Evolutionary conservation across 202 grass and related monocot species (phyloP).

Genomic region (Setaria italica): DNA sequence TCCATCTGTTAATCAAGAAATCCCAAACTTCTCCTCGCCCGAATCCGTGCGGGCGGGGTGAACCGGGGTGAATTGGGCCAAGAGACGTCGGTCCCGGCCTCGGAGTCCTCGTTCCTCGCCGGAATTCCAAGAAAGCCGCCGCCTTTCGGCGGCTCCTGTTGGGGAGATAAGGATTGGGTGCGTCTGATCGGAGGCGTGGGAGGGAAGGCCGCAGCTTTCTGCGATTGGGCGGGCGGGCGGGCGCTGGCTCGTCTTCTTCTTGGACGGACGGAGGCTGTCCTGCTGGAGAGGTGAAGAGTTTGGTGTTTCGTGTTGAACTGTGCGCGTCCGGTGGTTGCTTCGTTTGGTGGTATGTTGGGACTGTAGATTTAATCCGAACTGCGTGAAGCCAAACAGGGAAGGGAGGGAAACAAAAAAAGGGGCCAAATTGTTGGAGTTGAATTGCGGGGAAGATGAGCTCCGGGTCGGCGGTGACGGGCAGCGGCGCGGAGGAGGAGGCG

Average conservation of each 20-base stretch:
- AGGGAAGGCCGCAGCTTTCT: slow-evolving; percentile 1
- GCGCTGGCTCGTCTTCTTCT: background rate
- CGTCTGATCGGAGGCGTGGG: slow-evolving; percentile 12
- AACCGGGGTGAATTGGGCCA: slow-evolving; percentile 45
- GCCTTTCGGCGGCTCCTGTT: background rate
- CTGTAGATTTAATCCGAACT: slow-evolving; percentile 49
- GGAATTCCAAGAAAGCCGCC: slow-evolving; percentile 48
- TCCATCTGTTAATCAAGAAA: slow-evolving; percentile 40
- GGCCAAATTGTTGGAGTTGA: slow-evolving; percentile 13
- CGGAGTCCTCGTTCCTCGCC: background rate
- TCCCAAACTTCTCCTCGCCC: slow-evolving; percentile 31
- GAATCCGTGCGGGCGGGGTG: slow-evolving; percentile 47
- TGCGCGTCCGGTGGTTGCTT: slow-evolving; percentile 32
- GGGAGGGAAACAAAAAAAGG: background rate
- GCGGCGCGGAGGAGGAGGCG: slow-evolving; percentile 52
- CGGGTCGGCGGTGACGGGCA: slow-evolving; percentile 84
- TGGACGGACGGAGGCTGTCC: slow-evolving; percentile 12
- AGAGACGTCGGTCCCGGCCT: slow-evolving; percentile 20
- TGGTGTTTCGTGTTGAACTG: slow-evolving; percentile 27
- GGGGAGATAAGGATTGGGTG: slow-evolving; percentile 22
- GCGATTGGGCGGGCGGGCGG: background rate
- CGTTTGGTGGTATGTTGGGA: slow-evolving; percentile 48
- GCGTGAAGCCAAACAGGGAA: slow-evolving; percentile 13
- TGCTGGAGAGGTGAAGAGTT: slow-evolving; percentile 25
- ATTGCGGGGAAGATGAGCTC: slow-evolving; percentile 75